These are phyloP conservation scores for Danielia oregonensis DNA, from an alignment of 805 yeast species.

Conservation along the genomic window DNA sequence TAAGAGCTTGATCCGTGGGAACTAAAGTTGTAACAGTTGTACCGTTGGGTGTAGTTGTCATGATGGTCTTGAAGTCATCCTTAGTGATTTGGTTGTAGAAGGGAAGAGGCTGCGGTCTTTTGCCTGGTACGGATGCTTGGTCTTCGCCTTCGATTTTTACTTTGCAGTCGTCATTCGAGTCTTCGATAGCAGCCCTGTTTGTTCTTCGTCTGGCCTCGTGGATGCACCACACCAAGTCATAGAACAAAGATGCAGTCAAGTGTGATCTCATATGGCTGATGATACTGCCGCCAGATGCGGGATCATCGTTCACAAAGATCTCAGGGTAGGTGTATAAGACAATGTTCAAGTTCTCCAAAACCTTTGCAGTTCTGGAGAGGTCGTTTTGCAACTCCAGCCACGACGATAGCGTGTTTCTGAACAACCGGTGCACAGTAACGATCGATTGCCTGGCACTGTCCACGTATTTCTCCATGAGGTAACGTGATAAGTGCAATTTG, in stretches of 20 bases:
- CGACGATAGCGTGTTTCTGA: slow-evolving; percentile 81
- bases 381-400: slow-evolving; percentile 92
- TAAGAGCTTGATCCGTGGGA: slow-evolving; percentile 77
- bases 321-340: slow-evolving; percentile 87
- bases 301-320: slow-evolving; percentile 61
- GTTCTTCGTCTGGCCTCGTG: slow-evolving; percentile 86
- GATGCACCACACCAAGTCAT: slow-evolving; percentile 89
- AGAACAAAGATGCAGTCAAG: slow-evolving; percentile 83
- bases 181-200: slow-evolving; percentile 22
- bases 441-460: slow-evolving; percentile 91
- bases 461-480: slow-evolving; percentile 66
- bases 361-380: slow-evolving; percentile 86
- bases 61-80: slow-evolving; percentile 82
- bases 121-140: slow-evolving; percentile 6
- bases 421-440: slow-evolving; percentile 86
- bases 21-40: slow-evolving; percentile 86
- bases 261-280: slow-evolving; percentile 89
- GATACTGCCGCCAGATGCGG: slow-evolving; percentile 44
- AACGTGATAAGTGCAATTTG: slow-evolving; percentile 75
- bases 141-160: slow-evolving; percentile 3
- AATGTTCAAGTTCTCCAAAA: slow-evolving; percentile 81
- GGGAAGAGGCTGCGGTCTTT: slow-evolving; percentile 69
- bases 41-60: slow-evolving; percentile 88
- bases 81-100: slow-evolving; percentile 86
- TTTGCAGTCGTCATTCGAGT: slow-evolving; percentile 2